Percentiles rank a stretch among this genome's conserved stretches.
Evolutionary conservation across 2,329 filamentous ascomycete species (phyloP).

Genomic region (Domatiomyces catenatus): DNA sequence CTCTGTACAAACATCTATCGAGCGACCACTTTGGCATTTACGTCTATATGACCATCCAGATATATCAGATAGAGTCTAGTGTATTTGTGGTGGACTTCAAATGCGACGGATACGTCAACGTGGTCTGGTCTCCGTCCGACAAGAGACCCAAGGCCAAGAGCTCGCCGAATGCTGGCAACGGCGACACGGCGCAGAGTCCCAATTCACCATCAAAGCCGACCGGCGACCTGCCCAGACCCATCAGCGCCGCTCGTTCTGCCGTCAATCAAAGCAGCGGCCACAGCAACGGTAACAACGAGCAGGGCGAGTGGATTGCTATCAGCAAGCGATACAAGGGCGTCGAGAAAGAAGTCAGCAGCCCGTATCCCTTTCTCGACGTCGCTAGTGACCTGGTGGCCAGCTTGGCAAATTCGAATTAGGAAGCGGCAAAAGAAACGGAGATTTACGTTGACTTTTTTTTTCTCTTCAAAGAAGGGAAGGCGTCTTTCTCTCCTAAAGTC

Average conservation of each 20-base stretch:
- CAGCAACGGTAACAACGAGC: slow-evolving; percentile 20
- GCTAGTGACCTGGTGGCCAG: slow-evolving; percentile 86
- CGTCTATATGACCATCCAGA: slow-evolving; percentile 88
- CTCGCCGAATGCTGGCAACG: slow-evolving; percentile 13
- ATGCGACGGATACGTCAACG: slow-evolving; percentile 90
- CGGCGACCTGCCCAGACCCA: slow-evolving; percentile 25
- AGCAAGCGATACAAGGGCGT: slow-evolving; percentile 44
- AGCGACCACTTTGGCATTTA: slow-evolving; percentile 45
- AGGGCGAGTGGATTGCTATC: slow-evolving; percentile 36
- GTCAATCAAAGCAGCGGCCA: slow-evolving; percentile 1
- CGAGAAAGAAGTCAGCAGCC: slow-evolving; percentile 88
- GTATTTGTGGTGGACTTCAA: slow-evolving; percentile 98
- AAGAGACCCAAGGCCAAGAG: slow-evolving; percentile 24
- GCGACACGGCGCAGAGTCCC: slow-evolving; percentile 30
- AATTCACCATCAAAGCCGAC: slow-evolving; percentile 28
- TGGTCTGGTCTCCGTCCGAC: slow-evolving; percentile 33
- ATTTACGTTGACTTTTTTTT: neutral
- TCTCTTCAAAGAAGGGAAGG: neutral
- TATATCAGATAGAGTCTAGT: slow-evolving; percentile 82
- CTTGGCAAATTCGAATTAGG: slow-evolving; percentile 39
- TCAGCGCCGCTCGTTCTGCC: slow-evolving; percentile 11
- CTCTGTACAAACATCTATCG: slow-evolving; percentile 13
- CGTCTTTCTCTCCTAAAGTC: neutral
- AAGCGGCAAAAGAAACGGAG: neutral
- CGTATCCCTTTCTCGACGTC: slow-evolving; percentile 91